phyloP scores from a whole-genome alignment of 2,329 filamentous ascomycete genomes.

The Cercospora sp. region DNA sequence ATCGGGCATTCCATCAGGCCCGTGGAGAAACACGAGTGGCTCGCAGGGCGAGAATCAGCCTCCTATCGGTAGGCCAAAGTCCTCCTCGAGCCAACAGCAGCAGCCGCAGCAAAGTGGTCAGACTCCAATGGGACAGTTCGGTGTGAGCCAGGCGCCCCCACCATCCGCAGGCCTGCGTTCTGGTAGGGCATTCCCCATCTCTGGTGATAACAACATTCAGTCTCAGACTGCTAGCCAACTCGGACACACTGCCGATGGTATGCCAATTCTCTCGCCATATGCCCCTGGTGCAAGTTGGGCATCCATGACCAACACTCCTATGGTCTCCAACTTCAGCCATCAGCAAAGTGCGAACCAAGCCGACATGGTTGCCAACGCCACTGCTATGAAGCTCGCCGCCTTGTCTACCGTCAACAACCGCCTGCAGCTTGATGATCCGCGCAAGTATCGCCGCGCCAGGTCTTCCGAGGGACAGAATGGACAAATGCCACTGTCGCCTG shows the following conservation, averaged over 20 bases:
- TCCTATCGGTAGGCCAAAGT: slow-evolving; percentile 68
- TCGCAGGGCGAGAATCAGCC: slow-evolving; percentile 50
- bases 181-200: slow-evolving; percentile 68
- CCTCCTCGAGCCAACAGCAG: slow-evolving; percentile 69
- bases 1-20: slow-evolving; percentile 69
- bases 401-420: slow-evolving; percentile 98
- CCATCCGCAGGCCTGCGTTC: slow-evolving; percentile 76
- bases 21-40: slow-evolving; percentile 65
- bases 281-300: slow-evolving; percentile 91
- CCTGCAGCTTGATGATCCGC: slow-evolving; percentile 92
- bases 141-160: slow-evolving; percentile 68
- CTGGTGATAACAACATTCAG: slow-evolving; percentile 71
- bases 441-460: slow-evolving; percentile 88
- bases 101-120: slow-evolving; percentile 25
- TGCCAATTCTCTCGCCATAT: slow-evolving; percentile 79
- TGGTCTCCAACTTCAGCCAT: slow-evolving; percentile 77
- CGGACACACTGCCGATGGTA: slow-evolving; percentile 52
- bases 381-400: slow-evolving; percentile 96
- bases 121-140: slow-evolving; percentile 83
- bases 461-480: slow-evolving; percentile 62
- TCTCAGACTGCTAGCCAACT: slow-evolving; percentile 61
- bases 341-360: slow-evolving; percentile 67
- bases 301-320: slow-evolving; percentile 96
- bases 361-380: slow-evolving; percentile 98
- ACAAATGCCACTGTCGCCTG: slow-evolving; percentile 61